Evolutionary conservation across 768 basidiomycete genomes (phyloP), one percentile per base, ranked within the genome.

Genomic region (Auricularia sp.): DNA sequence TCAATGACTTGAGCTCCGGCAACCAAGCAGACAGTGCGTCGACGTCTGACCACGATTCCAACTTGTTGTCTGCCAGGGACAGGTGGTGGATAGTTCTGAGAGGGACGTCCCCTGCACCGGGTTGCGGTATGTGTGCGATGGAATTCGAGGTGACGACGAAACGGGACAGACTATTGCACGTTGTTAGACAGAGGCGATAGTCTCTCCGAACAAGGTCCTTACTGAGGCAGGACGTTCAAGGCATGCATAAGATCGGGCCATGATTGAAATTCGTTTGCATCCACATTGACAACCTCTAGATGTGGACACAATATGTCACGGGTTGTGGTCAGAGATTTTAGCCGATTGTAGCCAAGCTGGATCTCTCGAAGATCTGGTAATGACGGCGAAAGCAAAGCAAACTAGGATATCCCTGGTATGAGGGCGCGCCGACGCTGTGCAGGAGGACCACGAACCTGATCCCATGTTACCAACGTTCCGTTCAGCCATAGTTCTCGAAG

Each of bases 401-500:
- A 34, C 24, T n/a, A 3, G 21, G 47, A 16, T 5, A 11, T 29
- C 16, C 3, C 16, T 18, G n/a, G 24, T 18, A 63, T 24, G 29
- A 65, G 42, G n/a, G 21, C 29, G 3, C 34, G 65, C 33, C 16
- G 8, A 18, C 13, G 34, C 11, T 5, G 8, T 24, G 34, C 29
- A 24, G 70, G 68, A 61, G 74, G 70, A 34, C 24, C 14, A 18
- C 56, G 7, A 73, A 90, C 83, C 68, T 90, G 86, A 61, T 74
- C 71, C 91, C 93, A 96, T 51, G 82, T 79, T 63, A 86, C 81
- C 62, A 89, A 78, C 2, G 90, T 92, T 51, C 75, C 81, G 71
- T 89, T 94, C 39, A 96, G 75, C 65, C 90, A 87, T 45, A 94
- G 74, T 68, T 92, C 89, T 45, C 74, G 77, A 54, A 94, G 69